Conservation (phyloP, 176 grass and related monocot genomes). For the Paspalum notatum region DNA sequence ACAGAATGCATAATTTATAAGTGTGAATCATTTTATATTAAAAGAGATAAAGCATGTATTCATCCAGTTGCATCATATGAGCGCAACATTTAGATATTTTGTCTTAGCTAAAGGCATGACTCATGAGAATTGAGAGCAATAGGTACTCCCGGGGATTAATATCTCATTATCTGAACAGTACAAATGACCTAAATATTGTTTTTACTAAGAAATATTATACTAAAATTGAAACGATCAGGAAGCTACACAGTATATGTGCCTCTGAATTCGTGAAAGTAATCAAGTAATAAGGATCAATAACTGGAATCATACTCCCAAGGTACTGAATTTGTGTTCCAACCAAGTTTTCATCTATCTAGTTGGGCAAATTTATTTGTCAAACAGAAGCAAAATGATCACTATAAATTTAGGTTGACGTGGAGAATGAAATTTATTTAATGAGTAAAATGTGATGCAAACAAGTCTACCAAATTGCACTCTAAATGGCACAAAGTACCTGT, state of each 20-base stretch:
- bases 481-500: slow-evolving; percentile 58
- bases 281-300: neutral
- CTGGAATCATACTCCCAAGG: neutral
- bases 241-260: neutral
- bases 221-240: neutral
- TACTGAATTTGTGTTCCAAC: neutral
- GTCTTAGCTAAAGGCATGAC: neutral
- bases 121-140: neutral
- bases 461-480: neutral
- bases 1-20: neutral
- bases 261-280: neutral
- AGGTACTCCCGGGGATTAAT: too few species aligned
- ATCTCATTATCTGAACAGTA: slow-evolving; percentile 5
- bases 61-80: neutral
- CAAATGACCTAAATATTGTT: neutral
- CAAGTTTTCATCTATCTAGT: neutral
- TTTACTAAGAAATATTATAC: neutral
- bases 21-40: neutral
- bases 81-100: neutral
- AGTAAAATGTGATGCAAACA: neutral
- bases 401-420: neutral
- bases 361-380: neutral
- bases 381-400: neutral
- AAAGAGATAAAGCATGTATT: neutral
- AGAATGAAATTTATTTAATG: neutral